Conservation (phyloP, 75 land plant species). For the Picea sitchensis region DNA sequence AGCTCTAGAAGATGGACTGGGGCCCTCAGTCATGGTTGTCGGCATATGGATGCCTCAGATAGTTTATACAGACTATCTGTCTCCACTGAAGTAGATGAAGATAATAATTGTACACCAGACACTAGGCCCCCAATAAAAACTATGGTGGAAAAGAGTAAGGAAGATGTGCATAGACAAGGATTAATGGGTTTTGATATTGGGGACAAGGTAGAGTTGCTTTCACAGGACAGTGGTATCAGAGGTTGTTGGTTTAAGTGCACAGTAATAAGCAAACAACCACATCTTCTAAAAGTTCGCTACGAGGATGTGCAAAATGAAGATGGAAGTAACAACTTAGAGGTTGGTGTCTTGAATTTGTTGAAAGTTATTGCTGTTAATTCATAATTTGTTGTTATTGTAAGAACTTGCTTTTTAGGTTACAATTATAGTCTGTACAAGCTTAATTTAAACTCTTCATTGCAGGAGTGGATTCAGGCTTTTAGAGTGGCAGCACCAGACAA, state of each 20-base stretch:
- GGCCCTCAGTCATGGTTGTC: neutral
- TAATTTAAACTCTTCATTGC: conserved; percentile 6
- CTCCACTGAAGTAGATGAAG: neutral
- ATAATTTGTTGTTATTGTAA: neutral
- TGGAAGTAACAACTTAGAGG: conserved; percentile 62
- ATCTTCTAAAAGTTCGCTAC: conserved; percentile 67
- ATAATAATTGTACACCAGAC: neutral
- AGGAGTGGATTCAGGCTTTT: conserved; percentile 75
- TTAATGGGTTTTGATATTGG: conserved; percentile 19
- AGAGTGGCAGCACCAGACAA: conserved; percentile 50
- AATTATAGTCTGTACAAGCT: neutral
- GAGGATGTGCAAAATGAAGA: conserved; percentile 71
- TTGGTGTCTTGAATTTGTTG: conserved; percentile 8
- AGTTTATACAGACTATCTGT: neutral
- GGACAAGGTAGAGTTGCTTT: conserved; percentile 65
- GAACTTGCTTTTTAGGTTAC: neutral
- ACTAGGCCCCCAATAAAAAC: neutral
- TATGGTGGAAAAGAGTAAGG: neutral
- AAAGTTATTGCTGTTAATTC: neutral
- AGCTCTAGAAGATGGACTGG: neutral
- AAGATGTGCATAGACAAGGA: neutral
- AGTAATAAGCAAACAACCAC: conserved; percentile 43
- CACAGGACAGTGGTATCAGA: conserved; percentile 85
- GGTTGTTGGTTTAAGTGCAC: conserved; percentile 83
- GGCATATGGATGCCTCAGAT: neutral